These are phyloP conservation scores for Hippophae rhamnoides DNA, from an alignment of 306 rosid genomes.

Conservation along the genomic window DNA sequence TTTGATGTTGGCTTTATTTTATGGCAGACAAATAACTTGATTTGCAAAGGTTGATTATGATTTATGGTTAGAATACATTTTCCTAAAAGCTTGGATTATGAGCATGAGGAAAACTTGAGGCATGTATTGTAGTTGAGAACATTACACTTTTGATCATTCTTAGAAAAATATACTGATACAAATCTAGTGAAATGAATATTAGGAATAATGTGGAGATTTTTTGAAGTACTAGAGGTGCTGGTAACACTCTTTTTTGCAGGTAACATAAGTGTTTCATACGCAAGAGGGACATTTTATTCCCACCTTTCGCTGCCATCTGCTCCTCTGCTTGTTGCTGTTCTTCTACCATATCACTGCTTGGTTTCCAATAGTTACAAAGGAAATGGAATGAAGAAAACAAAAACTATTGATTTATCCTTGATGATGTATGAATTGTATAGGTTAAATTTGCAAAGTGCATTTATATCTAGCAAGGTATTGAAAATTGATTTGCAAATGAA, in stretches of 20 bases:
- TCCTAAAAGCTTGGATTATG: neutral
- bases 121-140: neutral
- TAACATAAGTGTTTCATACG: conserved; percentile 43
- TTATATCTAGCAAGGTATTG: too few relatives aligned
- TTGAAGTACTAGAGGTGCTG: neutral
- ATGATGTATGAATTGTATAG: too few relatives aligned
- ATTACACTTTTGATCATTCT: neutral
- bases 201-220: neutral
- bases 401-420: too few relatives aligned
- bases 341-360: conserved; percentile 21
- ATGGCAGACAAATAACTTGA: neutral
- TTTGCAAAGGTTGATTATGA: neutral
- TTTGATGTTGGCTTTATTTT: too few relatives aligned
- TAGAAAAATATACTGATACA: neutral
- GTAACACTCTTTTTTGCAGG: conserved; percentile 12
- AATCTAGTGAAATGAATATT: neutral
- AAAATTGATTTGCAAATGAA: too few relatives aligned
- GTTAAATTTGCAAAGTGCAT: too few relatives aligned
- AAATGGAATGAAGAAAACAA: too few relatives aligned
- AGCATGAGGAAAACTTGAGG: too few relatives aligned
- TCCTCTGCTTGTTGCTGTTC: conserved; percentile 26
- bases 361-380: too few relatives aligned
- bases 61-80: too few relatives aligned
- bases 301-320: conserved; percentile 23
- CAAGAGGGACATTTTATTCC: conserved; percentile 49